These are phyloP conservation scores for Colletotrichum endophyticum DNA, from an alignment of 2,329 filamentous ascomycete species.

Conservation along the genomic window DNA sequence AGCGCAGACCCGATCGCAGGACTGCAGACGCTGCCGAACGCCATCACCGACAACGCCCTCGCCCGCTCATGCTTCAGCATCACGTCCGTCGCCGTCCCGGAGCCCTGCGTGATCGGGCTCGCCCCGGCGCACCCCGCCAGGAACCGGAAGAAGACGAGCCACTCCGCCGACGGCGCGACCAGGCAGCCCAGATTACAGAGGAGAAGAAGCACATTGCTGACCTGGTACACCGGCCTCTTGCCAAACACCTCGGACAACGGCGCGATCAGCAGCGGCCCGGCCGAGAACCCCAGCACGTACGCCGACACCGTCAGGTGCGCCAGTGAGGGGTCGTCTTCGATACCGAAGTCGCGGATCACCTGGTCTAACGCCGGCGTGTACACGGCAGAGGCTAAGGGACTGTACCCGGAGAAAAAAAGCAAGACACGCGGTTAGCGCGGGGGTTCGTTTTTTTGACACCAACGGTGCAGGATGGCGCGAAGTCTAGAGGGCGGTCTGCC, in stretches of 20 bases:
- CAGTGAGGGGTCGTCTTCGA: neutral
- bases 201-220: neutral
- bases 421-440: neutral
- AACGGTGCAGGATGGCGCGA: neutral
- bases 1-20: neutral
- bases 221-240: neutral
- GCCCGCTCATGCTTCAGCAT: constrained; percentile 2
- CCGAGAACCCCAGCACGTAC: constrained; percentile 8
- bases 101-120: constrained; percentile 4
- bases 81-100: neutral
- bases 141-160: constrained; percentile 1
- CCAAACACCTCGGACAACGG: neutral
- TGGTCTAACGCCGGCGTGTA: constrained; percentile 7
- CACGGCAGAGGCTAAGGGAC: constrained; percentile 6
- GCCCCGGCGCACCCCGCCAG: constrained; percentile 1
- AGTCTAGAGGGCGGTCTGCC: neutral
- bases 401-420: neutral
- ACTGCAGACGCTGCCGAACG: constrained; percentile 9
- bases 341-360: neutral
- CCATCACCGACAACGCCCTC: neutral
- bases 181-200: constrained; percentile 1
- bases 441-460: neutral
- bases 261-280: constrained; percentile 1
- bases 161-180: neutral
- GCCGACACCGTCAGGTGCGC: constrained; percentile 2